Evolutionary conservation across 2,329 filamentous ascomycete genomes (phyloP), one percentile per base, ranked within the genome.

Genomic region (Penicillium sp.): DNA sequence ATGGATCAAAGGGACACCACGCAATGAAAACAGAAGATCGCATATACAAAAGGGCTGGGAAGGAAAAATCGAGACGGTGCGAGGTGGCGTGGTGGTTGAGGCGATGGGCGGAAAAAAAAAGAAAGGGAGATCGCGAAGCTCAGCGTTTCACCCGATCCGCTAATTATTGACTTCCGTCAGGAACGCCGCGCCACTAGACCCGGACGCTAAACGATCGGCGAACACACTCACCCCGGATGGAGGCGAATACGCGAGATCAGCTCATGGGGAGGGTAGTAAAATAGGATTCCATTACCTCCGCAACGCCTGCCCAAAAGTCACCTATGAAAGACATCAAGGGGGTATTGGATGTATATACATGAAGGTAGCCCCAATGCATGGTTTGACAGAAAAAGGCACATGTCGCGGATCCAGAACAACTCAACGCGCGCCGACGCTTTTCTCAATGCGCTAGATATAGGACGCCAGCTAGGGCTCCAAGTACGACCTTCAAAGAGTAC

Each of bases 381-480:
- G 26, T 30, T 21, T 37, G 29, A 16, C n/a, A n/a, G n/a, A n/a
- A n/a, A n/a, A n/a, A n/a, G n/a, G n/a, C n/a, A n/a, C n/a, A n/a
- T n/a, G n/a, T n/a, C n/a, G n/a, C n/a, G n/a, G n/a, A n/a, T n/a
- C n/a, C n/a, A n/a, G n/a, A n/a, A n/a, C n/a, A n/a, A n/a, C n/a
- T n/a, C n/a, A n/a, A n/a, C n/a, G n/a, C n/a, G n/a, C n/a, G n/a
- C n/a, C n/a, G n/a, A n/a, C n/a, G 5, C 25, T n/a, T 6, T 8
- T 14, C 39, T 39, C 41, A 57, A 48, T 59, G 47, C 14, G 47
- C 54, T 5, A 67, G 43, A 40, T 61, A 62, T 30, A 58, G 50
- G 28, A 67, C 47, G 5, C 64, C 54, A 17, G 55, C 63, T n/a
- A 62, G 47, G 2, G 58, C 58, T n/a, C 59, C 57, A 29, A 65